These are phyloP conservation scores for Ramalina peruviana DNA, from an alignment of 495 filamentous ascomycete genomes.

Conservation along the genomic window DNA sequence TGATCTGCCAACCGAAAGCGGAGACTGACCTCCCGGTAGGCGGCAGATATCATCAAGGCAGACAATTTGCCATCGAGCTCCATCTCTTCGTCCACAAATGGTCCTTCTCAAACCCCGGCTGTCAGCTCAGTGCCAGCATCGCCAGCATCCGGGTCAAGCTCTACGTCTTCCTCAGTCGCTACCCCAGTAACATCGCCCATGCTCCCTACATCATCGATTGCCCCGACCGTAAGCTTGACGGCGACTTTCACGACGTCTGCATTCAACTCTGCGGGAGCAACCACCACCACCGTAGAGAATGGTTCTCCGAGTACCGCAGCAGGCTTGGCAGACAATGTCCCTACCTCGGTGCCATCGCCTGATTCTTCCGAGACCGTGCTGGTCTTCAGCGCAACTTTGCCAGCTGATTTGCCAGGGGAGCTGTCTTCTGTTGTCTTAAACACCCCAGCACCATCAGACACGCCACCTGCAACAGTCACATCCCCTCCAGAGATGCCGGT, in stretches of 20 bases:
- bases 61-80: slow-evolving; percentile 10
- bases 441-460: not conserved
- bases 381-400: slow-evolving; percentile 3
- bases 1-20: not conserved
- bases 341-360: not conserved
- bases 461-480: not conserved
- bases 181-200: not conserved
- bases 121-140: not conserved
- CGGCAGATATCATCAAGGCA: slow-evolving; percentile 19
- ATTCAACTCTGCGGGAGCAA: not conserved
- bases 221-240: not conserved
- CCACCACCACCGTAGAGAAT: not conserved
- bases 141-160: not conserved
- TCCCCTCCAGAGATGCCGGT: not conserved
- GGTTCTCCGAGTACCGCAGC: not conserved
- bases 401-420: slow-evolving; percentile 1
- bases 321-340: not conserved
- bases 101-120: not conserved
- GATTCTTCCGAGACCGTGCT: not conserved
- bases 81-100: not conserved
- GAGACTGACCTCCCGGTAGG: slow-evolving; percentile 8
- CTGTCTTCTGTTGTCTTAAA: not conserved
- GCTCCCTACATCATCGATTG: not conserved
- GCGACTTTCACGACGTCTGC: not conserved
- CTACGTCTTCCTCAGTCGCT: not conserved